Percentiles rank a stretch among this genome's conserved stretches.
Conservation (phyloP, 345 rosid species). For the Chamaenerion angustifolium region DNA sequence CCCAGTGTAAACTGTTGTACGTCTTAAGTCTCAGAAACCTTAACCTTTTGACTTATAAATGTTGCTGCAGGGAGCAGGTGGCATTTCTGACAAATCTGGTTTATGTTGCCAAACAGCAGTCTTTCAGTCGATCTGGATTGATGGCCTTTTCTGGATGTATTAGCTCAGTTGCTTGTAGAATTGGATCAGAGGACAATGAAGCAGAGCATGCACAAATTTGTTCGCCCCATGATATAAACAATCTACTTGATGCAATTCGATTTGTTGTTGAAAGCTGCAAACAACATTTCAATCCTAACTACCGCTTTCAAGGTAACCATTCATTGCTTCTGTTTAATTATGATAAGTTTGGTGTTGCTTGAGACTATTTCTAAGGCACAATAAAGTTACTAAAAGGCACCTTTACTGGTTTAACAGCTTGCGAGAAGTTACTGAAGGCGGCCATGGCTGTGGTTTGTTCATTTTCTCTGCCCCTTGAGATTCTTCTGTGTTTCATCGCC, state of each 20-base stretch:
- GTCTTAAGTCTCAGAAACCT: too few relatives aligned
- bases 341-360: not conserved
- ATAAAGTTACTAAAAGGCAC: not conserved
- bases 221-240: conserved; percentile 20
- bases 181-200: conserved; percentile 17
- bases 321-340: conserved; percentile 4
- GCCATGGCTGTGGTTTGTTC: conserved; percentile 40
- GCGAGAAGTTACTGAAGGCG: conserved; percentile 49
- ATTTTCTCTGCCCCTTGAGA: conserved; percentile 51
- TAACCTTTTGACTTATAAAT: not conserved
- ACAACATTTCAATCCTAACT: conserved; percentile 83
- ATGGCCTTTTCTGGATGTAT: conserved; percentile 75
- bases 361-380: not conserved
- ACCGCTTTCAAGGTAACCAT: conserved; percentile 69
- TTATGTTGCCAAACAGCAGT: conserved; percentile 48
- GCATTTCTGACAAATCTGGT: conserved; percentile 49
- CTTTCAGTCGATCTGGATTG: conserved; percentile 86
- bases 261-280: conserved; percentile 81
- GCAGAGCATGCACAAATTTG: conserved; percentile 14
- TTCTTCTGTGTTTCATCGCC: conserved; percentile 57
- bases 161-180: conserved; percentile 45
- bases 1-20: too few relatives aligned
- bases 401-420: conserved; percentile 25
- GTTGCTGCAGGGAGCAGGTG: conserved; percentile 36
- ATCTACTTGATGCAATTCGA: conserved; percentile 54